Conservation (phyloP, 495 filamentous ascomycete species). For the Penicillium manginii region DNA sequence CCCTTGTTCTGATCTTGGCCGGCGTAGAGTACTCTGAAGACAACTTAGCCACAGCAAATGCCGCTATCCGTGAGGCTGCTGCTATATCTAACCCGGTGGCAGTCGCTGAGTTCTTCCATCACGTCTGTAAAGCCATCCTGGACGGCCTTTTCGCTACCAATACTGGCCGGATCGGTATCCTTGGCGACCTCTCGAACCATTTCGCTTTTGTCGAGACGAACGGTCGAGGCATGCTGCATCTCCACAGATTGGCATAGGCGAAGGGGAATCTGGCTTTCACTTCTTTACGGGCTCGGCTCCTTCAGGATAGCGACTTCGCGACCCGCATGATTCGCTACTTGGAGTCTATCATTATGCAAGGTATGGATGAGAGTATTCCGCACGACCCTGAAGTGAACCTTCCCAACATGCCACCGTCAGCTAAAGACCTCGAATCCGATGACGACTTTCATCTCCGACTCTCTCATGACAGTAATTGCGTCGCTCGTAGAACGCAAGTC, state of each 20-base stretch:
- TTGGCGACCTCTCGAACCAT: conserved; percentile 20
- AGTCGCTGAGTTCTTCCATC: conserved; percentile 21
- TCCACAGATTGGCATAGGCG: conserved; percentile 10
- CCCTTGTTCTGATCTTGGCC: neutral
- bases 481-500: conserved; percentile 9
- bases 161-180: neutral
- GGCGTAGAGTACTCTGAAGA: neutral
- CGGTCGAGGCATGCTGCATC: conserved; percentile 22
- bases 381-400: neutral
- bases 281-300: neutral
- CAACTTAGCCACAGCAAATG: neutral
- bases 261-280: neutral
- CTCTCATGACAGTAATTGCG: neutral
- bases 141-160: conserved; percentile 1
- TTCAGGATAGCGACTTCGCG: neutral
- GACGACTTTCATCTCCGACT: neutral
- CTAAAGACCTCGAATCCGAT: neutral
- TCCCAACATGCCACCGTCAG: neutral
- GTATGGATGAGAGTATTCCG: neutral
- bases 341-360: neutral
- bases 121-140: conserved; percentile 13
- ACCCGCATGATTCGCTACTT: neutral
- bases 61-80: neutral
- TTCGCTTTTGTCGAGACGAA: conserved; percentile 25
- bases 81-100: conserved; percentile 12